A percentile compares a stretch with the other conserved stretches of the same genome.
Conservation (phyloP, 805 yeast species). For the Nakazawaea populi region DNA sequence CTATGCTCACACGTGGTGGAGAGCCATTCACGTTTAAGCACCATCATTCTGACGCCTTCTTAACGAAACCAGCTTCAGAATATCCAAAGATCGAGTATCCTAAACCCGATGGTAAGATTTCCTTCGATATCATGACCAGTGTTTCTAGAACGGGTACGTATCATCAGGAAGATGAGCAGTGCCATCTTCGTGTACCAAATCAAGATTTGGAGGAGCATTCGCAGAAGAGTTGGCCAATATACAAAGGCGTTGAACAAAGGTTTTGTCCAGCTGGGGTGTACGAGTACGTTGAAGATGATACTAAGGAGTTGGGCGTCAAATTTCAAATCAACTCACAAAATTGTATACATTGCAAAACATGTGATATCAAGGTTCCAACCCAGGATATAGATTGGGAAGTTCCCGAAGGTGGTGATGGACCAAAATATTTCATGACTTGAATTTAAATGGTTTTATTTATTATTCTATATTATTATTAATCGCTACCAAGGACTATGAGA, state of each 20-base stretch:
- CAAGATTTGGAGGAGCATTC: slow-evolving; percentile 68
- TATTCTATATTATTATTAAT: neutral
- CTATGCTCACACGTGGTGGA: slow-evolving; percentile 70
- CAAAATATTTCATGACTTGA: slow-evolving; percentile 83
- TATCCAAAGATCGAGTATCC: slow-evolving; percentile 79
- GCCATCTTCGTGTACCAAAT: slow-evolving; percentile 70
- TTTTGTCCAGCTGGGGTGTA: slow-evolving; percentile 99
- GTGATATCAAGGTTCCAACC: slow-evolving; percentile 94
- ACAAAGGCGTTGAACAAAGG: slow-evolving; percentile 80
- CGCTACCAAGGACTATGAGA: too few relatives aligned
- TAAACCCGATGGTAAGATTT: slow-evolving; percentile 89
- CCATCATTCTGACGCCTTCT: slow-evolving; percentile 61
- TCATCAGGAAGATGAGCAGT: slow-evolving; percentile 90
- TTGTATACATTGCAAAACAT: slow-evolving; percentile 97
- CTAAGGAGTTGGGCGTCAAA: slow-evolving; percentile 54
- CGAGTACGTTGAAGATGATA: slow-evolving; percentile 73
- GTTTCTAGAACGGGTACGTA: slow-evolving; percentile 95
- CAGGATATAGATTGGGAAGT: slow-evolving; percentile 94
- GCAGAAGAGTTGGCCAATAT: slow-evolving; percentile 61
- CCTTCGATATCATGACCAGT: slow-evolving; percentile 90
- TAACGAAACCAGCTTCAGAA: slow-evolving; percentile 62
- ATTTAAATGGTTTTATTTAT: neutral
- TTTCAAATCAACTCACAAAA: slow-evolving; percentile 95
- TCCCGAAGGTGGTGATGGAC: slow-evolving; percentile 99
- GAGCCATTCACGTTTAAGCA: slow-evolving; percentile 86